Evolutionary conservation across 2,329 filamentous ascomycete genomes (phyloP), one percentile per base, ranked within the genome.

Genomic region (Rhinocladiella similis): DNA sequence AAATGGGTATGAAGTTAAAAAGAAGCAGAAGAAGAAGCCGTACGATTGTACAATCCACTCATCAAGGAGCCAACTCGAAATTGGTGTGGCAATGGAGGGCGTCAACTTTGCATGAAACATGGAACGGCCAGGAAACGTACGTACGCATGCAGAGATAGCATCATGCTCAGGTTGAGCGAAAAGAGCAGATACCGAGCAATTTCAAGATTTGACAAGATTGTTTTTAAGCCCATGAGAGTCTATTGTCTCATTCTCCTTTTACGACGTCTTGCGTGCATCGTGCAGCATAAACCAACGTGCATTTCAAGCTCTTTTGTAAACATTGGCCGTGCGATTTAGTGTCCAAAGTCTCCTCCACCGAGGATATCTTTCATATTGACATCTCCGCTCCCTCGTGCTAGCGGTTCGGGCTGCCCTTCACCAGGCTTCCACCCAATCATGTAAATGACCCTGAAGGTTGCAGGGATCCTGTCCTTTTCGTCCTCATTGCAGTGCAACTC

Each of bases 391-490:
- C 94, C 94, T 64, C 94, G 83, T 63, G 87, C 75, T 56, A 97
- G 75, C 4, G 94, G 92, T 73, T 93, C 80, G 1, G 87, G 80
- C 74, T 97, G 92, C 51, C 86, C 83, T 27, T 83, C 81, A 1
- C 89, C 87, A 64, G 92, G 89, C 70, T 93, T 95, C 94, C 94
- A 99, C 0, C 94, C 94, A 73, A 99, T 99, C 92, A 97, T 97
- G 73, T 94, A 96, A 60, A 99, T 97, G 65, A 96, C 82, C 65
- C 94, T 83, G 70, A 97, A 99, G 0, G 94, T 99, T 1, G 94
- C 94, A 1, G 94, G 94, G 60, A 94, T 80, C 1, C 75, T 73
- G 38, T 70, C 68, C 19, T 68, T 67, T 53, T 60, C 64, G 57
- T 51, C 66, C 42, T 86, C 82, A 67, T 95, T 91, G 16, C 90